Base-by-base conservation (phyloP, 768 basidiomycete genomes). In the Lanmaoa pseudosensibilis region DNA sequence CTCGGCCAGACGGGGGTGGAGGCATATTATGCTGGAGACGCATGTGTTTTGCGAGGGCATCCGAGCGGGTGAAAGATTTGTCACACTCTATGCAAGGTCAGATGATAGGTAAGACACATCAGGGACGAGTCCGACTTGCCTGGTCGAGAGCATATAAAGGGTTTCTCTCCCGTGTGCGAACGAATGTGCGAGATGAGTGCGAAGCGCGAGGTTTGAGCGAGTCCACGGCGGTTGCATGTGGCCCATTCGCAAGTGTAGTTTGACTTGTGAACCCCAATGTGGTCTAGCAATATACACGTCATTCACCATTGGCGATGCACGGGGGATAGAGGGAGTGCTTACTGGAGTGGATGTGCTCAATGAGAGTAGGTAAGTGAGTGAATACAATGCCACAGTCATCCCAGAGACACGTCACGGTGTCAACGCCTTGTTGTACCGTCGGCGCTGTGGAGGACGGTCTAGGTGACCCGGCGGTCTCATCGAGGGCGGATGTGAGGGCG, bases 101-200 rank as follows among this genome's bases (percentile, higher is more conserved):
- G 40, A 25, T 30, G n/a, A 19, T 8, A 37, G 43, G 30, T 37
- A 44, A 27, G 27, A 16, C 46, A 32, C 30, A n/a, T 19, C 51
- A 32, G 15, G 21, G 23, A 37, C 45, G n/a, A 8, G 12, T 23
- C 27, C 37, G 38, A 70, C 86, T 63, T 56, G 90, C 94, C 93
- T 67, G 91, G 86, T 55, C 83, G 77, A 12, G 84, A 73, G 68
- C 94, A 98, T 23, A 82, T 85, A 67, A 94, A 97, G 0, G 94
- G 94, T 65, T 94, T 94, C 73, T 98, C 94, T 50, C 94, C 94
- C 0, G 94, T 96, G 69, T 98, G 94, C 12, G 89, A 91, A 33
- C 94, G 84, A 46, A 94, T 83, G 69, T 98, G 94, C 5, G 92
- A 91, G 54, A 94, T 86, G 46, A 98, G 82, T 6, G 94, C 92